Evolutionary conservation across 306 rosid species (phyloP), one percentile per base, ranked within the genome.

Genomic region (Spatholobus suberectus): DNA sequence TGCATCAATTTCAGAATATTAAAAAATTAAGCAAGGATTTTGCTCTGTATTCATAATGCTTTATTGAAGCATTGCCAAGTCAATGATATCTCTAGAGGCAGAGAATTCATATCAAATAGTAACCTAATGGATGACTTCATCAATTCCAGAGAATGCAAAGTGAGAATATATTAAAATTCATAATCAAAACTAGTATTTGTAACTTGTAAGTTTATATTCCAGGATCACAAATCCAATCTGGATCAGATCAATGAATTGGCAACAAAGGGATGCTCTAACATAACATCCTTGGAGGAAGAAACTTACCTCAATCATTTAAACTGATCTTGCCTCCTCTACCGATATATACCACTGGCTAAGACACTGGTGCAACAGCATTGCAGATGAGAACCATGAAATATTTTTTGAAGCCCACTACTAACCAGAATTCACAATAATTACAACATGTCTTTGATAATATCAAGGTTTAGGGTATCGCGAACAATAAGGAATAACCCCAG

Each of bases 401-500:
- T 27, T 55, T 65, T 59, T 75, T n/a, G 46, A 67, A 79, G 75
- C 79, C 82, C 70, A 76, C 72, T 74, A 71, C 24, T 70, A 72
- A 79, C 40, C 63, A 61, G 40, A 72, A 49, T 55, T 66, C 57
- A 75, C 17, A 83, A 82, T 73, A 75, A 49, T 84, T 71, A 94
- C 93, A 91, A 83, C 83, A 96, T 77, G 46, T 92, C 99, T 88
- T 84, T 94, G 83, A 96, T 81, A 62, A 96, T 79, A 49, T 96
- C 98, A 58, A 96, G 98, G 83, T 94, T 96, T 65, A 96, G 90
- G 27, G 99, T 96, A 83, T 96, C 99, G 24, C 94, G 90, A 62
- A 96, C 77, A 18, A 94, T 85, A 70, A 96, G 97, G 90, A 89
- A 94, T 15, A 96, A 67, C 76, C 99, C 99, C 8, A 96, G 88